phyloP scores from a whole-genome alignment of 768 basidiomycete genomes.

The Russula brevipes region DNA sequence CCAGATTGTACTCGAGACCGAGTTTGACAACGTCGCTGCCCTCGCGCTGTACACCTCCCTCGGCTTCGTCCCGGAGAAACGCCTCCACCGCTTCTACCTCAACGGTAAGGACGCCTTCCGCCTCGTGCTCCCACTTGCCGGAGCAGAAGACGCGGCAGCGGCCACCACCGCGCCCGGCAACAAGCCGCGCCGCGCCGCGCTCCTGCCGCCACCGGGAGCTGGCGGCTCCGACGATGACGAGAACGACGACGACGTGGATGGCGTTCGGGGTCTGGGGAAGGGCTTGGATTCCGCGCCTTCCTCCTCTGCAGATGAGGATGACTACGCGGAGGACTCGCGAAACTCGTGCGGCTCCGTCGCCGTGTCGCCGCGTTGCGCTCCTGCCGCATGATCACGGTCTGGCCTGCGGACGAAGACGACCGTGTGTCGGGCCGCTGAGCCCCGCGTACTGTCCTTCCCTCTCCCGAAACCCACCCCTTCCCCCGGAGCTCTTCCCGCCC shows the following conservation, averaged over 20 bases:
- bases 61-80: constrained; percentile 94
- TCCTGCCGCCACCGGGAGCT: neutral
- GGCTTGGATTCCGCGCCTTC: neutral
- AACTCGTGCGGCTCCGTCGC: constrained; percentile 18
- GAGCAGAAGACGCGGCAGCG: neutral
- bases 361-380: constrained; percentile 19
- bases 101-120: constrained; percentile 96
- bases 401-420: constrained; percentile 23
- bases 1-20: constrained; percentile 93
- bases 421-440: constrained; percentile 23
- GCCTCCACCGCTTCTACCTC: constrained; percentile 90
- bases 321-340: constrained; percentile 10
- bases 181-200: neutral
- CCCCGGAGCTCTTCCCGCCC: neutral
- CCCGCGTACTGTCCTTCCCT: neutral
- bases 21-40: constrained; percentile 86
- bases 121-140: constrained; percentile 59
- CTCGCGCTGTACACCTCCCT: constrained; percentile 85
- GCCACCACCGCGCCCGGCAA: neutral
- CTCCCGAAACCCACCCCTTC: neutral
- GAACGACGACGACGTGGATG: neutral
- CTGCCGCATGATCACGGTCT: constrained; percentile 24
- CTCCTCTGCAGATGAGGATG: neutral
- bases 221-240: constrained; percentile 1
- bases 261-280: neutral